These are phyloP conservation scores for Pseudocercospora eumusae DNA, from an alignment of 2,329 filamentous ascomycete species.

Conservation along the genomic window DNA sequence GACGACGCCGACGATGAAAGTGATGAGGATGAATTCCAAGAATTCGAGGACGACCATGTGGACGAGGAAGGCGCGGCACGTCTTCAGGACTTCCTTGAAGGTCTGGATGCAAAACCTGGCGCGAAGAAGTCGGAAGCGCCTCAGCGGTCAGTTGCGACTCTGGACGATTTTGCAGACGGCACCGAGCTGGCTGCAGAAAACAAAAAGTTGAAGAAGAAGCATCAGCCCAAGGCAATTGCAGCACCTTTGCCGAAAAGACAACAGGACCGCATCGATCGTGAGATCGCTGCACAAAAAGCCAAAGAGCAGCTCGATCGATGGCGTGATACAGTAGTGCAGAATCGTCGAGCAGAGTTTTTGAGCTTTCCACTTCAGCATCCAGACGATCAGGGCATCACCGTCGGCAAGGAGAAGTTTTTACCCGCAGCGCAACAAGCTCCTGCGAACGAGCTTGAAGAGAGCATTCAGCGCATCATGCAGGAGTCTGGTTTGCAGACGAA, in stretches of 20 bases:
- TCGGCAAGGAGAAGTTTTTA: conserved; percentile 65
- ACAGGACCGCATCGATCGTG: conserved; percentile 80
- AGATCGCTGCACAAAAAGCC: conserved; percentile 82
- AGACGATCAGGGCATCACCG: conserved; percentile 61
- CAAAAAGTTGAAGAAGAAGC: conserved; percentile 53
- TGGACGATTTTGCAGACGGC: conserved; percentile 64
- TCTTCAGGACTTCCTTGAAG: conserved; percentile 52
- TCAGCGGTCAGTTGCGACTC: conserved; percentile 48
- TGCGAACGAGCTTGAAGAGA: conserved; percentile 78
- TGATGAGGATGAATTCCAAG: conserved; percentile 3
- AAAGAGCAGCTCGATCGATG: conserved; percentile 88
- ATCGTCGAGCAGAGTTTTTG: conserved; percentile 86
- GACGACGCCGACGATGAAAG: conserved; percentile 22
- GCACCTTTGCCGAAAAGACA: conserved; percentile 82
- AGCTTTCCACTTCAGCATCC: conserved; percentile 77
- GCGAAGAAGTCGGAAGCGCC: conserved; percentile 16
- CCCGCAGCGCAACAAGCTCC: conserved; percentile 60
- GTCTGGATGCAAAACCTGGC: conserved; percentile 45
- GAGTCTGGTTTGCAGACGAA: conserved; percentile 72
- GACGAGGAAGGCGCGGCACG: conserved; percentile 54
- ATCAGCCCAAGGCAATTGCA: conserved; percentile 54
- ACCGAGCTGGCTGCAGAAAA: conserved; percentile 66
- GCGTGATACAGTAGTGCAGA: conserved; percentile 93
- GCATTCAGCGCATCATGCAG: conserved; percentile 84
- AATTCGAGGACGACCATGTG: conserved; percentile 14